phyloP scores from a whole-genome alignment of 202 grass and related monocot species.

The Eragrostis tef region DNA sequence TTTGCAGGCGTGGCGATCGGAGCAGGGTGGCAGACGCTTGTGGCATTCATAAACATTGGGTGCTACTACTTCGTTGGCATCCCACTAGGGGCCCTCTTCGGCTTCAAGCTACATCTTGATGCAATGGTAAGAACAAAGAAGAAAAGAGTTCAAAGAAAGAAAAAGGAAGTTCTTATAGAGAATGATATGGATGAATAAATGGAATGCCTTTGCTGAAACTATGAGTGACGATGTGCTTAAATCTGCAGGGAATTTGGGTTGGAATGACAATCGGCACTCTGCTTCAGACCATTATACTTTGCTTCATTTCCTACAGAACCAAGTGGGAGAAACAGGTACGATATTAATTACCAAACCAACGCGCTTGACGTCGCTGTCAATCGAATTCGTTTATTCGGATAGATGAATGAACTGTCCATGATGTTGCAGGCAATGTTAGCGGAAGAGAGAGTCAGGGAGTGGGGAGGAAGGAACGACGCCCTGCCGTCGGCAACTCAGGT shows the following conservation, averaged over 20 bases:
- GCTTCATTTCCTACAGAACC: slow-evolving; percentile 71
- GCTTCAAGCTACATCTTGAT: slow-evolving; percentile 70
- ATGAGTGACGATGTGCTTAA: neutral
- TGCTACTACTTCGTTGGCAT: slow-evolving; percentile 92
- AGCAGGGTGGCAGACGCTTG: slow-evolving; percentile 84
- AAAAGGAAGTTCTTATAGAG: neutral
- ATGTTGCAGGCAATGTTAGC: slow-evolving; percentile 63
- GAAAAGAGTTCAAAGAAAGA: neutral
- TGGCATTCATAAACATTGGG: slow-evolving; percentile 79
- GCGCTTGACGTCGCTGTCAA: neutral
- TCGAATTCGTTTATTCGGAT: neutral
- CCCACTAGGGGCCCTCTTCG: slow-evolving; percentile 73
- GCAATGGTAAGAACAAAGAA: slow-evolving; percentile 43
- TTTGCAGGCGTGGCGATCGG: slow-evolving; percentile 87
- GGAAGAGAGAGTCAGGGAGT: slow-evolving; percentile 67
- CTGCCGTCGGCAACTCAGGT: slow-evolving; percentile 38
- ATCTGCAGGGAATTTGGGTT: slow-evolving; percentile 83
- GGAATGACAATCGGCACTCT: slow-evolving; percentile 85
- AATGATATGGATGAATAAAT: neutral
- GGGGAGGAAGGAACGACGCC: slow-evolving; percentile 61
- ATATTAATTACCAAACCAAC: neutral
- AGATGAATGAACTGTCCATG: slow-evolving; percentile 12
- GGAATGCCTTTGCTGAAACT: neutral
- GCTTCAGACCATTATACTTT: slow-evolving; percentile 70
- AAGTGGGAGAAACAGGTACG: slow-evolving; percentile 91